Base-by-base conservation (phyloP, 2,329 filamentous ascomycete genomes). In the Diaporthe ilicicola region DNA sequence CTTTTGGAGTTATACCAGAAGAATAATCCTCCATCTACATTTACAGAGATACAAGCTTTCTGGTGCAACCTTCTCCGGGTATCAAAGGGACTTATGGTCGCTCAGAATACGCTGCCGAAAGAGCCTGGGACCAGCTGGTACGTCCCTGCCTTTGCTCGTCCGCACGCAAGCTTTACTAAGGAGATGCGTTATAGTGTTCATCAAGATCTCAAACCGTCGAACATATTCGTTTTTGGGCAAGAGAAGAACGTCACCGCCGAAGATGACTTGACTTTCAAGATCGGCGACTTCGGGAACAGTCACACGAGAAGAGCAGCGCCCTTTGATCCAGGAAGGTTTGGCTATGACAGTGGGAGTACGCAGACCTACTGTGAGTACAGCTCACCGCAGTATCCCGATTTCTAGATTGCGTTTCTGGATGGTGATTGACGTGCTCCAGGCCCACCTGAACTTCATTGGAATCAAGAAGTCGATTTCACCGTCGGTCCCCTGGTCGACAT, bases 171-270 rank as follows among this genome's bases (percentile, higher is more conserved):
- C 24, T 1, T 42, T 17, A 29, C 44, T 66, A 24, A 66, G 12
- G 1, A 29, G 15, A 1, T 51, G 15, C 9, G 1, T 15, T 10
- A 15, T 9, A 65, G 62, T 22, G 62, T 67, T 19, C 50, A 67
- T 51, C 64, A 67, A 24, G 64, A 67, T 2, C 0, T 67, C 8
- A 67, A 67, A n/a, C 64, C 64, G 2, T 67, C 64, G 2, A 67
- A 67, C n/a, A 67, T 67, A 0, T 46, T 67, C 17, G 27, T 54
- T 24, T 51, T 44, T 8, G 42, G 7, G 0, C 13, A 19, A 6
- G 24, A 13, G 10, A 1, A 44, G 5, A 12, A 0, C 19, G 22
- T 15, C 24, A 0, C 24, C 0, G 13, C 27, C 1, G 3, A 42
- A 0, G 27, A 17, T 12, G 39, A 46, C 15, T 19, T 29, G 42